Conservation (phyloP, 164 flowering plant species). For the Dillenia turbinata region DNA sequence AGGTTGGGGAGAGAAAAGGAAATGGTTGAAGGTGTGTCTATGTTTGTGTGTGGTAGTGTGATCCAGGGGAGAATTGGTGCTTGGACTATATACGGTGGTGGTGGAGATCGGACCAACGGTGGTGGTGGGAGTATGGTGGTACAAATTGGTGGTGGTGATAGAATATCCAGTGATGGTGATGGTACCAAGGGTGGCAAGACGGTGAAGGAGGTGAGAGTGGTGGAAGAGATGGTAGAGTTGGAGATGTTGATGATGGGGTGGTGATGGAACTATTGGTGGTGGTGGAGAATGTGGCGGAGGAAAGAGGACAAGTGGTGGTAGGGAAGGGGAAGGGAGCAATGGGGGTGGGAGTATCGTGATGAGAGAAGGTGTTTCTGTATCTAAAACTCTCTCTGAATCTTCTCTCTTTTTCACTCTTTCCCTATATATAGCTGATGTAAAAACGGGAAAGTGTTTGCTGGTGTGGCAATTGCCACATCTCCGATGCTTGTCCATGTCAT, state of each 20-base stretch:
- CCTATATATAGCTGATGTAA: no score
- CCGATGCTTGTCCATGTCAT: no score
- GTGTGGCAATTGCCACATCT: no score
- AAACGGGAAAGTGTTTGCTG: no score
- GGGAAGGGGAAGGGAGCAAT: not conserved
- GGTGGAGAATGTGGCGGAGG: slow-evolving; percentile 2
- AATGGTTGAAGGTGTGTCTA: slow-evolving; percentile 12
- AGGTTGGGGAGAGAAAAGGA: slow-evolving; percentile 7
- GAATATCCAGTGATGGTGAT: slow-evolving; percentile 7
- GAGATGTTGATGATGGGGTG: no score
- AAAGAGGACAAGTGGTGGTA: slow-evolving; percentile 2
- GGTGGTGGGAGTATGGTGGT: slow-evolving; percentile 10
- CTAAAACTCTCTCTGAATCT: no score
- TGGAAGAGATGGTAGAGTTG: not conserved
- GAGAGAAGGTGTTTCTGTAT: slow-evolving; percentile 6
- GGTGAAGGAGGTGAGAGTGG: slow-evolving; percentile 11
- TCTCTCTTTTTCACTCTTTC: no score
- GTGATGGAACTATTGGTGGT: not conserved
- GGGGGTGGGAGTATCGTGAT: slow-evolving; percentile 1
- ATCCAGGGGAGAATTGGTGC: slow-evolving; percentile 8
- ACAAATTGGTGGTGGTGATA: slow-evolving; percentile 4
- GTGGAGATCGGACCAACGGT: slow-evolving; percentile 2
- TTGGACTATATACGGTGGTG: slow-evolving; percentile 11
- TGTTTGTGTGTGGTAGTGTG: slow-evolving; percentile 19
- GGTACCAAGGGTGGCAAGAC: slow-evolving; percentile 2